A percentile compares a stretch with the other conserved stretches of the same genome.
phyloP scores from a whole-genome alignment of 768 basidiomycete genomes.

The Pleurotus salmoneostramineus region DNA sequence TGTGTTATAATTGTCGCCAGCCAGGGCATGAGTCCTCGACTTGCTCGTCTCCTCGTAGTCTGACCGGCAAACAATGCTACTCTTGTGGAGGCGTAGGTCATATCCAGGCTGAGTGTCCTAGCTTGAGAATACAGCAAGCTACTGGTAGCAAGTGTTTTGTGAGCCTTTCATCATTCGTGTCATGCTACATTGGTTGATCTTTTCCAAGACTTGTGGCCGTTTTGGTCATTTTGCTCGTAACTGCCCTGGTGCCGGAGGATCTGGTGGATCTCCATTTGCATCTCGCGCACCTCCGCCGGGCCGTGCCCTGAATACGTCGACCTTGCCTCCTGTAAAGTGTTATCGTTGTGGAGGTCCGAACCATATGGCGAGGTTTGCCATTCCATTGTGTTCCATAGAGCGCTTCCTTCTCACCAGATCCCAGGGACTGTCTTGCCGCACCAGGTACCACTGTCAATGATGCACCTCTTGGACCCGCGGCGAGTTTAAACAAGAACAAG shows the following conservation, averaged over 20 bases:
- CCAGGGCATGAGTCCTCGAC: conserved; percentile 92
- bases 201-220: conserved; percentile 68
- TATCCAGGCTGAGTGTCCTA: conserved; percentile 85
- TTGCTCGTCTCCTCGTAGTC: conserved; percentile 80
- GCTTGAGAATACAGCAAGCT: conserved; percentile 62
- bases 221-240: conserved; percentile 78
- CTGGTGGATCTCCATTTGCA: conserved; percentile 42
- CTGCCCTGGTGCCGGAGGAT: conserved; percentile 51
- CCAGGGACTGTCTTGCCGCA: conserved; percentile 75
- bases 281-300: conserved; percentile 73
- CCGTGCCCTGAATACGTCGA: conserved; percentile 69
- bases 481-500: conserved; percentile 56
- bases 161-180: conserved; percentile 20
- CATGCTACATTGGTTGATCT: conserved; percentile 8
- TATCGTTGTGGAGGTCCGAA: conserved; percentile 89
- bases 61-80: conserved; percentile 88
- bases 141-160: conserved; percentile 80
- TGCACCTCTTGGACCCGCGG: conserved; percentile 36
- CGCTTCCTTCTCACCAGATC: conserved; percentile 19
- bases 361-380: conserved; percentile 70
- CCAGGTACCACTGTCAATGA: conserved; percentile 52
- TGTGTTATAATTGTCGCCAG: conserved; percentile 94
- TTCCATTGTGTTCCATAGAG: conserved; percentile 9
- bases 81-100: conserved; percentile 92
- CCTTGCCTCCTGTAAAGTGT: conserved; percentile 81